These are phyloP conservation scores for Amphibolis antarctica DNA, from an alignment of 106 monocot species.

Conservation along the genomic window DNA sequence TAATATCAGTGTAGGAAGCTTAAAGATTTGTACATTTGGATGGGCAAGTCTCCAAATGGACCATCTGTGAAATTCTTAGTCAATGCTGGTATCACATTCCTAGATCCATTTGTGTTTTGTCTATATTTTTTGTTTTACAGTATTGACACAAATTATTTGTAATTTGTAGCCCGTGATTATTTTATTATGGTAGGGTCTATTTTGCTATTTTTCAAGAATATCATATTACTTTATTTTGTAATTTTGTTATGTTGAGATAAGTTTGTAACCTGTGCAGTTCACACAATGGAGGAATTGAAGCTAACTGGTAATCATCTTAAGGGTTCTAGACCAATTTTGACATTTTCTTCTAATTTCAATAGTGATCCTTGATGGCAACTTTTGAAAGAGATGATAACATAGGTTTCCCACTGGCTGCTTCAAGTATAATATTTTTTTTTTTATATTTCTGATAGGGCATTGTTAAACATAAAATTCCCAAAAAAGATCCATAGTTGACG, in stretches of 20 bases:
- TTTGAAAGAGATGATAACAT: slow-evolving; percentile 81
- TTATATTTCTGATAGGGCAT: too few species aligned
- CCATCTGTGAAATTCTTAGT: slow-evolving; percentile 88
- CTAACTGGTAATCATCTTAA: slow-evolving; percentile 94
- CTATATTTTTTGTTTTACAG: neutral
- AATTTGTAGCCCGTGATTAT: too few species aligned
- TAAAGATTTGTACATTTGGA: slow-evolving; percentile 95
- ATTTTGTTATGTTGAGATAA: neutral
- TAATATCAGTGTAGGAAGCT: slow-evolving; percentile 73
- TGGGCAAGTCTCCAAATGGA: slow-evolving; percentile 72
- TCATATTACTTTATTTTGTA: too few species aligned
- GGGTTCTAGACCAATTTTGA: slow-evolving; percentile 80
- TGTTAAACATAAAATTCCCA: too few species aligned
- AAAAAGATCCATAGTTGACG: too few species aligned
- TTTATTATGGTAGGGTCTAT: too few species aligned
- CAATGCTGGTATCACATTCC: slow-evolving; percentile 51
- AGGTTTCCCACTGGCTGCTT: slow-evolving; percentile 28
- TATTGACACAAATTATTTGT: too few species aligned
- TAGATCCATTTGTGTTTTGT: neutral
- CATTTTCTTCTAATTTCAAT: slow-evolving; percentile 84
- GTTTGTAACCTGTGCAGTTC: slow-evolving; percentile 32
- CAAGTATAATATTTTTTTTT: neutral
- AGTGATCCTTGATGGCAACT: slow-evolving; percentile 80
- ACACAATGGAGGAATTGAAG: slow-evolving; percentile 98
- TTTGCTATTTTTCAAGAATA: too few species aligned